Conservation (phyloP, 257 asterid genomes). For the Scutellaria galericulata region DNA sequence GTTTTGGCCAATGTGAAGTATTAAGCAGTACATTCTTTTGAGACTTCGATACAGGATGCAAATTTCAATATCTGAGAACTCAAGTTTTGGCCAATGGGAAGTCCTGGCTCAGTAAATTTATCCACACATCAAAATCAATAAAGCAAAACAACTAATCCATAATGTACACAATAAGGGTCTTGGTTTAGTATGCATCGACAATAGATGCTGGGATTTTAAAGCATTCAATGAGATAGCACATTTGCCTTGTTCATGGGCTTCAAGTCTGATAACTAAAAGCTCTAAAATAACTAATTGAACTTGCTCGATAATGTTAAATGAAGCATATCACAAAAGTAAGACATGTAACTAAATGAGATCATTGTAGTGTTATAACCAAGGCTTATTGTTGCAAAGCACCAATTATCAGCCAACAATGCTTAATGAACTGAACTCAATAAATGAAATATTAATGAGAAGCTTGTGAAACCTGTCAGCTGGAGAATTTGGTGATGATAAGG, state of each 20-base stretch:
- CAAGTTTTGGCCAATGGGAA: not conserved
- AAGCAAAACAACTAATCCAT: not conserved
- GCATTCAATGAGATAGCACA: constrained; percentile 18
- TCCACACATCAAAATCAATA: constrained; percentile 17
- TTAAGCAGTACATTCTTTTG: constrained; percentile 2
- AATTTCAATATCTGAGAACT: not conserved
- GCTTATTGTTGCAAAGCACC: constrained; percentile 8
- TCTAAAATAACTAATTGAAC: not conserved
- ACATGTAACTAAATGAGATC: not conserved
- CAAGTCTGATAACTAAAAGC: constrained; percentile 20
- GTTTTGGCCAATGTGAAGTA: not conserved
- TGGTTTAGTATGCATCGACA: constrained; percentile 2
- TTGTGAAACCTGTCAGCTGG: constrained; percentile 6
- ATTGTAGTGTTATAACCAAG: not conserved
- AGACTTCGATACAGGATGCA: not conserved
- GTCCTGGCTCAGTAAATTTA: constrained; percentile 7
- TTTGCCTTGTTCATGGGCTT: constrained; percentile 5
- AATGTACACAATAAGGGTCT: not conserved
- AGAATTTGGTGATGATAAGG: not conserved
- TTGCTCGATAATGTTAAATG: not conserved
- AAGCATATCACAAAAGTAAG: not conserved
- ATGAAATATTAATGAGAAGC: not conserved
- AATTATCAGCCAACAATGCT: constrained; percentile 9
- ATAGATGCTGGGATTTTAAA: constrained; percentile 1
- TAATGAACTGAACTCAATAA: not conserved